These are phyloP conservation scores for Eimeria nieschulzi DNA, from an alignment of 169 alveolate genomes.

Conservation along the genomic window DNA sequence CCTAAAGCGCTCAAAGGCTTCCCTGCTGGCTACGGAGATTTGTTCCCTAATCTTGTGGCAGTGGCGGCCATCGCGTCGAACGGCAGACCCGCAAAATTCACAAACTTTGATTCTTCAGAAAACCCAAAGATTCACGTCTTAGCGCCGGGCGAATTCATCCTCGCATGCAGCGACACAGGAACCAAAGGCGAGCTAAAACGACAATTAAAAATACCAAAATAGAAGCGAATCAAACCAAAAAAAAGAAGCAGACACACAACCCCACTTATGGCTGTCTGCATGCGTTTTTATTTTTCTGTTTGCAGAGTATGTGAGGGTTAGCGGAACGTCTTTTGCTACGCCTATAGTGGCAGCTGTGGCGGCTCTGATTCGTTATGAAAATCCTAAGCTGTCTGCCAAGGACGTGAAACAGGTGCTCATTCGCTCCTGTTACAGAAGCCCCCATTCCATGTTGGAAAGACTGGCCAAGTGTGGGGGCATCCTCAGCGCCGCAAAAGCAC, in stretches of 20 bases:
- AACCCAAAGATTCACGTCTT: conserved; percentile 41
- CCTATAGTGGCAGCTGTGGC: conserved; percentile 60
- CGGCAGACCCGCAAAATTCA: conserved; percentile 32
- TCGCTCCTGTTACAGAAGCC: conserved; percentile 29
- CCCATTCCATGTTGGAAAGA: background rate
- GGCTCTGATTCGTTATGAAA: conserved; percentile 42
- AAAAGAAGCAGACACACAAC: no score
- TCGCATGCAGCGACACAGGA: conserved; percentile 32
- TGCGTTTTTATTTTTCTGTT: background rate
- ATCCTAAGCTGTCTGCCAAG: conserved; percentile 41
- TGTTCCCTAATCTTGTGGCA: conserved; percentile 8
- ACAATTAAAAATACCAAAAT: background rate
- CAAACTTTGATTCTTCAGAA: conserved; percentile 56
- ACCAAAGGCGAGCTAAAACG: background rate
- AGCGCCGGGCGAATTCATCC: conserved; percentile 40
- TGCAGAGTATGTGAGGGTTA: conserved; percentile 7
- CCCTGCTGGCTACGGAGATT: conserved; percentile 65
- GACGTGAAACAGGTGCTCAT: conserved; percentile 38
- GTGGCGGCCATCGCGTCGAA: conserved; percentile 42
- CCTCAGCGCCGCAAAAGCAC: conserved; percentile 44
- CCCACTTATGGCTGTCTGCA: background rate
- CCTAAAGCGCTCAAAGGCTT: conserved; percentile 47
- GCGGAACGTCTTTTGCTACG: conserved; percentile 62
- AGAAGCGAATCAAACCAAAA: no score
- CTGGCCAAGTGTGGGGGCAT: conserved; percentile 51